Percentiles rank a stretch among this genome's conserved stretches.
Conservation (phyloP, 2,329 filamentous ascomycete species). For the Venturia aucupariae region DNA sequence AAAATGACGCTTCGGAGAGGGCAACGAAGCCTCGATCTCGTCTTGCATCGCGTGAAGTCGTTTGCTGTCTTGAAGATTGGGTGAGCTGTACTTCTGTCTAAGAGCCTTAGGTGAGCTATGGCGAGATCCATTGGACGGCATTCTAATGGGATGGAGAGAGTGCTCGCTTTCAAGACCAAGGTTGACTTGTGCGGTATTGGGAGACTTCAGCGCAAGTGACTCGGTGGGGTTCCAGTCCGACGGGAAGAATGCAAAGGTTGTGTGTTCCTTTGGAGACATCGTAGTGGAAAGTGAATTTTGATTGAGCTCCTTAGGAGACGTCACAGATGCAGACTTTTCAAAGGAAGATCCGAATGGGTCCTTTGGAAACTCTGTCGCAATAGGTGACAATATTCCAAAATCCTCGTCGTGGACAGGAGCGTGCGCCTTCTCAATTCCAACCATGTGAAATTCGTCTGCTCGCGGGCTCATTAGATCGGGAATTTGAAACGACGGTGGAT, state of each 20-base stretch:
- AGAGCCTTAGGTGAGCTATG: slow-evolving; percentile 16
- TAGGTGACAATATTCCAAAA: slow-evolving; percentile 32
- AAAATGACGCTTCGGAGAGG: slow-evolving; percentile 16
- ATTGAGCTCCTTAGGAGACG: background rate
- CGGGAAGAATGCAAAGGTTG: slow-evolving; percentile 10
- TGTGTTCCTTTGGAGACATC: background rate
- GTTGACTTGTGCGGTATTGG: background rate
- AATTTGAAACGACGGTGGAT: slow-evolving; percentile 11
- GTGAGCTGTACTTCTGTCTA: slow-evolving; percentile 30
- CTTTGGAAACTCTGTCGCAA: slow-evolving; percentile 31
- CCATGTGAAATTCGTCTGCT: slow-evolving; percentile 28
- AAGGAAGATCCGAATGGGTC: slow-evolving; percentile 20
- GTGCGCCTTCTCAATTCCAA: slow-evolving; percentile 20
- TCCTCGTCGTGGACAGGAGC: slow-evolving; percentile 25
- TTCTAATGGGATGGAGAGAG: background rate
- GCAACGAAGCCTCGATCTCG: slow-evolving; percentile 29
- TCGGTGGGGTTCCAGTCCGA: background rate
- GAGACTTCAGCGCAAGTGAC: slow-evolving; percentile 9
- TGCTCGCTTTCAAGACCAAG: slow-evolving; percentile 1
- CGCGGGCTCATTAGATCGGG: slow-evolving; percentile 29
- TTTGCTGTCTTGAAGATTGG: slow-evolving; percentile 30
- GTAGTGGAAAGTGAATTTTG: background rate
- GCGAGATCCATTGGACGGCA: background rate
- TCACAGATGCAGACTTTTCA: background rate
- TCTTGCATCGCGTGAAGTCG: slow-evolving; percentile 31